phyloP scores from a whole-genome alignment of 2,329 filamentous ascomycete genomes.

The Nigrospora oryzae region DNA sequence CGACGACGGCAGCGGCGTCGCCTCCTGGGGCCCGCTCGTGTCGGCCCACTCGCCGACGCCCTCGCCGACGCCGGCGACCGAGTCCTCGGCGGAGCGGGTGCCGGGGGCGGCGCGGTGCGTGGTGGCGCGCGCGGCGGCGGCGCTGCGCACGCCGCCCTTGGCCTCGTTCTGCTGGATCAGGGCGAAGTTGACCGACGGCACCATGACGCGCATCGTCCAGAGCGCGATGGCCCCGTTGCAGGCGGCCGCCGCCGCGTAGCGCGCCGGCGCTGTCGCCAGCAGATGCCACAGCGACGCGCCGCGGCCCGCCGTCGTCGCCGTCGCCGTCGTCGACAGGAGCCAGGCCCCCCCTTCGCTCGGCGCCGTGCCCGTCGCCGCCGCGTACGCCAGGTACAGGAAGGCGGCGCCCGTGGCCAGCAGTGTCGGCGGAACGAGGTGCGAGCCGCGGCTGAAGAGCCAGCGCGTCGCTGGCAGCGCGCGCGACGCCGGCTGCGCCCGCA shows the following conservation, averaged over 20 bases:
- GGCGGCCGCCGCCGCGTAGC: constrained; percentile 1
- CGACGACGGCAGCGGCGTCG: background rate
- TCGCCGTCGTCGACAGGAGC: constrained; percentile 1
- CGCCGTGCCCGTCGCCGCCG: constrained; percentile 2
- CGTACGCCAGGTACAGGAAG: constrained; percentile 18
- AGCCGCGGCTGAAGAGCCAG: constrained; percentile 27
- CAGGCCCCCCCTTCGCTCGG: background rate
- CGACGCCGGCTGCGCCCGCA: constrained; percentile 24
- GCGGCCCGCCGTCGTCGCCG: background rate
- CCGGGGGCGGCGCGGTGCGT: background rate
- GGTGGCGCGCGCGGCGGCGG: background rate
- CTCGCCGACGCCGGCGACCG: constrained; percentile 1
- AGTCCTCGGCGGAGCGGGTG: background rate
- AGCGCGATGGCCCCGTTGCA: constrained; percentile 1
- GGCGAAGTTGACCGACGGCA: background rate
- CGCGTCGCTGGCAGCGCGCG: constrained; percentile 23
- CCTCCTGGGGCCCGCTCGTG: background rate
- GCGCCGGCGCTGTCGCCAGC: background rate
- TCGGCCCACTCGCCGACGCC: background rate
- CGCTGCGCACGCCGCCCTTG: background rate
- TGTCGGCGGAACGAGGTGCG: constrained; percentile 21
- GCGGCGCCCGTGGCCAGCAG: constrained; percentile 17
- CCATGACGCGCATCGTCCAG: constrained; percentile 1
- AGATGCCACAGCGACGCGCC: background rate
- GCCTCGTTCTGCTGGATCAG: constrained; percentile 2